Conservation (phyloP, 2,329 filamentous ascomycete species). For the Mycosphaerella arachidis region DNA sequence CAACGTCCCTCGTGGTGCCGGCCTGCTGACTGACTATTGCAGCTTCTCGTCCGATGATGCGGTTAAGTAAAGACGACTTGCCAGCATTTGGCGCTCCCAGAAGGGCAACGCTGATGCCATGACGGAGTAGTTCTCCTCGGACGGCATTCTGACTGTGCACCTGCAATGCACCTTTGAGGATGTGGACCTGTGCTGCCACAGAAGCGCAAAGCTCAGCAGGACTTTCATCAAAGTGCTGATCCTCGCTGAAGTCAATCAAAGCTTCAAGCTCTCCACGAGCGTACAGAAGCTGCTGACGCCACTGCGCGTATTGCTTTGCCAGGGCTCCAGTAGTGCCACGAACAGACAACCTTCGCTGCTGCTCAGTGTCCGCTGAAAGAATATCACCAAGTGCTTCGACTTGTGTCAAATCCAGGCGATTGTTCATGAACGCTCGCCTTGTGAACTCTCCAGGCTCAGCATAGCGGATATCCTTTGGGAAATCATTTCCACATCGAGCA, state of each 20-base stretch:
- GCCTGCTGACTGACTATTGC: slow-evolving; percentile 92
- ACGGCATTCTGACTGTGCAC: slow-evolving; percentile 72
- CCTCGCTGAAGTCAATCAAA: slow-evolving; percentile 93
- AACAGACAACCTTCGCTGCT: slow-evolving; percentile 83
- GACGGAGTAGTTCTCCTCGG: slow-evolving; percentile 75
- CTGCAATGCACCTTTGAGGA: slow-evolving; percentile 59
- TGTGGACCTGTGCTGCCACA: slow-evolving; percentile 60
- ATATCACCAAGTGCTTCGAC: slow-evolving; percentile 62
- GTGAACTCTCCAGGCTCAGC: slow-evolving; percentile 97
- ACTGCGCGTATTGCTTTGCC: slow-evolving; percentile 72
- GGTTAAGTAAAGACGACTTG: slow-evolving; percentile 90
- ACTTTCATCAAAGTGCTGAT: slow-evolving; percentile 93
- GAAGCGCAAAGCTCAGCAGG: slow-evolving; percentile 66
- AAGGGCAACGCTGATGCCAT: slow-evolving; percentile 79
- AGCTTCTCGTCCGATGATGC: slow-evolving; percentile 83
- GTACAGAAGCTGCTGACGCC: slow-evolving; percentile 71
- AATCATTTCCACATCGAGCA: slow-evolving; percentile 19
- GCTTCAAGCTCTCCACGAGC: slow-evolving; percentile 91
- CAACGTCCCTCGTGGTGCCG: slow-evolving; percentile 88
- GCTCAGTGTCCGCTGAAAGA: slow-evolving; percentile 70
- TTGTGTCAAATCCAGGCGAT: slow-evolving; percentile 80
- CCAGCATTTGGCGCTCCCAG: slow-evolving; percentile 90
- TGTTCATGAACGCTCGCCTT: slow-evolving; percentile 81
- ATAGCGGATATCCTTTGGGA: slow-evolving; percentile 59
- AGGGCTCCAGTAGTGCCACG: slow-evolving; percentile 64